Evolutionary conservation across 495 filamentous ascomycete genomes (phyloP).

Genomic region (Aspergillus panamensis): DNA sequence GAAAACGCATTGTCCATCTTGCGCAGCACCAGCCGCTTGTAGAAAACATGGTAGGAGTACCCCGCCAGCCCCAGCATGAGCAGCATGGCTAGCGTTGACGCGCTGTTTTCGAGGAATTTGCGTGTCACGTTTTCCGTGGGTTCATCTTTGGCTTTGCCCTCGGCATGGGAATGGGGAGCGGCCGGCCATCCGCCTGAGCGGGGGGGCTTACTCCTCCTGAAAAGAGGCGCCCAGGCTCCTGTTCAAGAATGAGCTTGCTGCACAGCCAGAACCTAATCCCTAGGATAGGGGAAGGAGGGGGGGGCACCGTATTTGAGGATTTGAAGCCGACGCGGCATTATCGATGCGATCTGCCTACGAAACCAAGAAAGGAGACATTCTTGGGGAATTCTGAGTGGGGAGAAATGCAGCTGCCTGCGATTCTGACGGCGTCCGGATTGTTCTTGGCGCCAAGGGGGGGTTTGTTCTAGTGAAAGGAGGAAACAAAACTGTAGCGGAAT

Average conservation of each 20-base stretch:
- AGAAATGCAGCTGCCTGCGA: neutral
- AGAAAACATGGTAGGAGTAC: slow-evolving; percentile 67
- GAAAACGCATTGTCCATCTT: slow-evolving; percentile 83
- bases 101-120: slow-evolving; percentile 18
- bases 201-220: neutral
- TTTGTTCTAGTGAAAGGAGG: neutral
- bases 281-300: neutral
- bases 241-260: neutral
- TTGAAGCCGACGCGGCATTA: neutral
- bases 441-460: neutral
- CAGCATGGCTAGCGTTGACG: slow-evolving; percentile 33
- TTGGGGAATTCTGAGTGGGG: neutral
- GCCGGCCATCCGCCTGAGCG: neutral
- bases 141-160: neutral
- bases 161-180: neutral
- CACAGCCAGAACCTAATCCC: no score
- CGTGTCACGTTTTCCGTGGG: neutral
- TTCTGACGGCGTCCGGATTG: neutral
- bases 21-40: slow-evolving; percentile 36
- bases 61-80: slow-evolving; percentile 53
- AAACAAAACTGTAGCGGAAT: neutral
- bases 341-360: neutral
- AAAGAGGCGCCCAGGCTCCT: neutral
- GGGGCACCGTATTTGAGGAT: neutral
- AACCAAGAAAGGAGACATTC: neutral